These are phyloP conservation scores for Starmerella cellae DNA, from an alignment of 805 yeast species.

Conservation along the genomic window DNA sequence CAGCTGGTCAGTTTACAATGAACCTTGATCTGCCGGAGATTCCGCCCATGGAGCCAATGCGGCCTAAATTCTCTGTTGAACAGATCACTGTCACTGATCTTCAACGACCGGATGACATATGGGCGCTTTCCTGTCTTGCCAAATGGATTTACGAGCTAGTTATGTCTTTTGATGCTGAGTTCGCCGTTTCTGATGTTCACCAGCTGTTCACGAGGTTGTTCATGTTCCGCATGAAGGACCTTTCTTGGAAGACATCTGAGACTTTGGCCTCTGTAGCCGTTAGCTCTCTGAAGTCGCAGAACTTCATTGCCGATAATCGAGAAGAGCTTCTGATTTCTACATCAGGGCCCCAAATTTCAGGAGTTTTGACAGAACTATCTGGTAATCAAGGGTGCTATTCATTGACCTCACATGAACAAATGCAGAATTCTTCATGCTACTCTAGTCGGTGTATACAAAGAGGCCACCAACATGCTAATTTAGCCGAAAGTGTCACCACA, in stretches of 20 bases:
- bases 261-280: constrained; percentile 22
- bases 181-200: constrained; percentile 4
- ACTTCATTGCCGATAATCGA: constrained; percentile 17
- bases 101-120: constrained; percentile 11
- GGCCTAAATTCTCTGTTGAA: constrained; percentile 19
- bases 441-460: not conserved
- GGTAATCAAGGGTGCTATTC: not conserved
- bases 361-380: constrained; percentile 25
- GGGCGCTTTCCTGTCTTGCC: constrained; percentile 17
- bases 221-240: constrained; percentile 20
- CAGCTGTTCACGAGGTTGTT: constrained; percentile 19
- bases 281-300: constrained; percentile 19
- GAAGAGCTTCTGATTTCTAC: constrained; percentile 10
- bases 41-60: constrained; percentile 17
- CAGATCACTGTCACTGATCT: constrained; percentile 20
- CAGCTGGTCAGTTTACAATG: constrained; percentile 13
- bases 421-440: not conserved
- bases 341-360: constrained; percentile 15
- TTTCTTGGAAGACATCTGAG: constrained; percentile 26
- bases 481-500: too few relatives aligned
- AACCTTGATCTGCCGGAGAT: constrained; percentile 19
- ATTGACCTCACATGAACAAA: not conserved
- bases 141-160: constrained; percentile 17
- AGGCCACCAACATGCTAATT: not conserved
- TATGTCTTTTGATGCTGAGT: constrained; percentile 15